Evolutionary conservation across 2,329 filamentous ascomycete genomes (phyloP), one percentile per base, ranked within the genome.

Genomic region (Paecilomyces fulvus): DNA sequence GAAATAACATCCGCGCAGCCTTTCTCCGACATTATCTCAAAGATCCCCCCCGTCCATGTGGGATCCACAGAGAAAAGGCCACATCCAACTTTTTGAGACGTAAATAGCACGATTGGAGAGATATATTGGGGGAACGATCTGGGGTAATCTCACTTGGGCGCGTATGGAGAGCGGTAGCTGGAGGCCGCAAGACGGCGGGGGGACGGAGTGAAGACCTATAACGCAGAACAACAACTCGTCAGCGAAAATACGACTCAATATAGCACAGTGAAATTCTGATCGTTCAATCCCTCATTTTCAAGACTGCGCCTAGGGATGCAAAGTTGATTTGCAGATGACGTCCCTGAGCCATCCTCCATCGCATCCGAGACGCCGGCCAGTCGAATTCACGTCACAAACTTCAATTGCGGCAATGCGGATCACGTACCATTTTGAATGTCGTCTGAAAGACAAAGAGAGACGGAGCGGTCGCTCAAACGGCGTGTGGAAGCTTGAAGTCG

Each of bases 131-230:
- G n/a, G 10, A 4, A 8, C 6, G 3, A 37, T 30, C 28, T 50
- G 56, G 55, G 63, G 59, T 28, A 31, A 51, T 65, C 72, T 70
- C 77, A 85, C 82, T 81, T 77, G 59, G 82, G 82, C 55, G 79
- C 82, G 67, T 80, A 83, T 56, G 78, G 79, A 68, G 80, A 82
- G 71, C 76, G 71, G 72, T 81, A 83, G 59, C 78, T 75, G 67
- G 77, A 71, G 70, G 65, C 66, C 62, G 68, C 69, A 58, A 69
- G 67, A 53, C 69, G 70, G 62, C 69, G 69, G 59, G 67, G 61
- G 54, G 69, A 68, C 55, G 69, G 63, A 60, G 67, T 63, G 65
- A 72, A 49, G 48, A 49, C 48, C 48, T 49, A 28, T 49, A 49
- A 49, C 6, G 25, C 12, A 17, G 25, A 28, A 23, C 8, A 21